Evolutionary conservation across 73 alveolate species (phyloP).

Genomic region (Tetrahymena borealis): DNA sequence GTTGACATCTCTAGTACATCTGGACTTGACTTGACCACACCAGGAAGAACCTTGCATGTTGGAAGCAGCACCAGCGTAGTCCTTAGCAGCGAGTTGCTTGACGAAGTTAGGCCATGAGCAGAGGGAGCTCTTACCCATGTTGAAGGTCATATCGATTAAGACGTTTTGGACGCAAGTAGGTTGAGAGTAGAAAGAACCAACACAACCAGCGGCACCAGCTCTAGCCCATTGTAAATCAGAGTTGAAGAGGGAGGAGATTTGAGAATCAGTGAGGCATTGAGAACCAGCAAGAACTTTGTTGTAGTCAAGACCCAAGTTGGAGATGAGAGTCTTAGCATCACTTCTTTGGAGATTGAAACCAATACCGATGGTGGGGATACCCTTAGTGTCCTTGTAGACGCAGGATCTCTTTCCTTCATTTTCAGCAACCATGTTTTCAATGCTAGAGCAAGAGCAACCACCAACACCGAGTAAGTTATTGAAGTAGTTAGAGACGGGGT

Average conservation of each 20-base stretch:
- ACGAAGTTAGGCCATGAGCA: constrained; percentile 50
- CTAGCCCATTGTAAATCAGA: constrained; percentile 22
- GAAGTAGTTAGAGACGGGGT: background rate
- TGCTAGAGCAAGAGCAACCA: background rate
- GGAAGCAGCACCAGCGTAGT: constrained; percentile 36
- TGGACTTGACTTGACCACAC: constrained; percentile 33
- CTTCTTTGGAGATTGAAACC: constrained; percentile 37
- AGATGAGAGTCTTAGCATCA: constrained; percentile 16
- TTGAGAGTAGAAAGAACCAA: constrained; percentile 8
- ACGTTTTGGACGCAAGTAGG: constrained; percentile 37
- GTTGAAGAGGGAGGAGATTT: constrained; percentile 22
- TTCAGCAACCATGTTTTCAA: background rate
- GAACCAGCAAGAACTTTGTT: constrained; percentile 1
- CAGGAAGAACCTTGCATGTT: constrained; percentile 25
- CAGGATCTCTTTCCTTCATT: constrained; percentile 13
- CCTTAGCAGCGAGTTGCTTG: constrained; percentile 7
- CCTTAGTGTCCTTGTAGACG: constrained; percentile 17
- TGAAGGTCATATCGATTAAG: constrained; percentile 43
- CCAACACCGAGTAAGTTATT: background rate
- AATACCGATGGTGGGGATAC: constrained; percentile 45
- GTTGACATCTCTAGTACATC: constrained; percentile 35
- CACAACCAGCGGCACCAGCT: constrained; percentile 31
- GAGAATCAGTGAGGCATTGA: constrained; percentile 11
- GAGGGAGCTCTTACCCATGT: constrained; percentile 33
- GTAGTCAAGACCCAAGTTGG: constrained; percentile 17